Percentiles rank a stretch among this genome's conserved stretches.
These are phyloP conservation scores for Triadica sebifera DNA, from an alignment of 345 rosid genomes.

Conservation along the genomic window DNA sequence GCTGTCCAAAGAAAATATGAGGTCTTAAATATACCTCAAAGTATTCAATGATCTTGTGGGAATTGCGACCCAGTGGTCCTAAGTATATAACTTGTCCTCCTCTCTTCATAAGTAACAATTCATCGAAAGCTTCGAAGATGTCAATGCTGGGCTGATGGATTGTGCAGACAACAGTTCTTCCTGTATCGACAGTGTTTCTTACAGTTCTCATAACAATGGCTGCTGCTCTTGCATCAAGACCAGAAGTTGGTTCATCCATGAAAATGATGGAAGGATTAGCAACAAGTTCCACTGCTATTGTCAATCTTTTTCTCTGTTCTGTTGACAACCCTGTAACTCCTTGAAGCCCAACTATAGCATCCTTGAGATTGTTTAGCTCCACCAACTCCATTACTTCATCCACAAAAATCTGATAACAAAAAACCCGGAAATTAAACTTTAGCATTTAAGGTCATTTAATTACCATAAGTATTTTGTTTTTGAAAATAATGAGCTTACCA, in stretches of 20 bases:
- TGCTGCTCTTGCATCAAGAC: slow-evolving; percentile 86
- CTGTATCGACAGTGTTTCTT: slow-evolving; percentile 88
- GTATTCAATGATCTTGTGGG: slow-evolving; percentile 66
- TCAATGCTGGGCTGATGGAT: slow-evolving; percentile 89
- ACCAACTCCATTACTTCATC: slow-evolving; percentile 70
- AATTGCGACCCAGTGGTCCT: slow-evolving; percentile 67
- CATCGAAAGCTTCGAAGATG: slow-evolving; percentile 88
- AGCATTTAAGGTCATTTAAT: neutral
- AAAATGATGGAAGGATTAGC: slow-evolving; percentile 86
- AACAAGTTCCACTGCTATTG: slow-evolving; percentile 79
- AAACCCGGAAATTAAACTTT: neutral
- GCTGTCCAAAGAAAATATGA: neutral
- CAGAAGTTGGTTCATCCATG: slow-evolving; percentile 95
- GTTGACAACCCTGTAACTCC: slow-evolving; percentile 78
- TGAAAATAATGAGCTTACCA: slow-evolving; percentile 2
- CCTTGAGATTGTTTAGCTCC: slow-evolving; percentile 56
- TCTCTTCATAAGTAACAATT: slow-evolving; percentile 75
- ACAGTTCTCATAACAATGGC: slow-evolving; percentile 93
- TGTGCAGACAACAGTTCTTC: slow-evolving; percentile 83
- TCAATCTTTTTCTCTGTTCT: slow-evolving; percentile 79
- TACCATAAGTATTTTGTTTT: neutral
- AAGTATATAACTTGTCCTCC: slow-evolving; percentile 79
- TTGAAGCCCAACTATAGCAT: slow-evolving; percentile 63
- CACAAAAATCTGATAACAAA: slow-evolving; percentile 46
- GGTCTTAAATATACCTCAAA: slow-evolving; percentile 50